Evolutionary conservation across 106 monocot genomes (phyloP).

Genomic region (Dendrobium catenatum): DNA sequence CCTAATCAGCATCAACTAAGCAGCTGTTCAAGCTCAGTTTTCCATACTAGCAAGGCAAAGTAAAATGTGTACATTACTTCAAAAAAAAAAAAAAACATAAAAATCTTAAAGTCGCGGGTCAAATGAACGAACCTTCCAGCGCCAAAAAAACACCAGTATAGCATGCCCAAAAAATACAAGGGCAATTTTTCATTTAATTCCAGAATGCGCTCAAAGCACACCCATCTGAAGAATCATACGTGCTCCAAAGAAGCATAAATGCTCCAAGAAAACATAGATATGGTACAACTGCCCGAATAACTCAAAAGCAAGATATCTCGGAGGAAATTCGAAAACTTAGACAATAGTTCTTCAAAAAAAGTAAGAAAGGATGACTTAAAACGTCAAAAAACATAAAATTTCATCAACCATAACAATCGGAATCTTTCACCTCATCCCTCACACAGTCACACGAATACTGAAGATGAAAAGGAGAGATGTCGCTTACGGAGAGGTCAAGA

Average conservation of each 20-base stretch:
- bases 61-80: background rate
- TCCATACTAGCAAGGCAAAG: background rate
- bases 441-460: background rate
- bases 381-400: too few species aligned
- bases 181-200: background rate
- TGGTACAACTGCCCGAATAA: background rate
- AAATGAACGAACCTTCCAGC: background rate
- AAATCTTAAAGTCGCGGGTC: background rate
- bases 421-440: too few species aligned
- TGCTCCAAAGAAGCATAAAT: background rate
- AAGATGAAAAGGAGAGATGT: background rate
- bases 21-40: background rate
- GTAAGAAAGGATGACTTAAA: background rate
- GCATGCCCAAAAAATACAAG: background rate
- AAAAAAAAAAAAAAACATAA: too few species aligned
- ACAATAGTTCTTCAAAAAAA: background rate
- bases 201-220: background rate
- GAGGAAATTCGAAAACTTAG: background rate
- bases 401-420: too few species aligned
- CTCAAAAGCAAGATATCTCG: background rate
- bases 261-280: background rate
- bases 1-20: background rate
- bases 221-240: background rate
- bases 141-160: background rate
- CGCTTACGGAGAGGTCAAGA: conserved; percentile 74